Evolutionary conservation across 306 rosid species (phyloP), one percentile per base, ranked within the genome.

Genomic region (Canavalia ensiformis): DNA sequence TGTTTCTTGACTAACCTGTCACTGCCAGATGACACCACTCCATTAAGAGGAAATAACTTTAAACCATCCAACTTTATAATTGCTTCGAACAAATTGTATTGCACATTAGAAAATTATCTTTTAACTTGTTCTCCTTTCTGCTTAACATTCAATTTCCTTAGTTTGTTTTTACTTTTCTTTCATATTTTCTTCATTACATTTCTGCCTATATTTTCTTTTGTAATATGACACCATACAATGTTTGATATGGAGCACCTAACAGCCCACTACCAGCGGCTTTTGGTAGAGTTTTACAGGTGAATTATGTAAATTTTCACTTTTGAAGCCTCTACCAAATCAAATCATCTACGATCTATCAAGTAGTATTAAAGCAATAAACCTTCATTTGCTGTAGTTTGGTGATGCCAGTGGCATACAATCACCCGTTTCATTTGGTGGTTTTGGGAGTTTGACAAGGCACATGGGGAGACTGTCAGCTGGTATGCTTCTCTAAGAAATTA

Each of bases 371-470:
- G 75, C 65, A 74, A 56, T 37, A 52, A 78, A 60, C 13, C 81
- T 78, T 81, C 51, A 69, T 89, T 86, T 71, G 84, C 13, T 86
- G 90, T 84, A 95, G 98, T 90, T 95, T 77, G 99, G 98, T 46
- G 99, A 91, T 78, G 96, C 99, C 13, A 95, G 98, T 83, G 99
- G 99, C 82, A 89, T 95, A 85, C 97, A 91, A 59, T 93, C 99
- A 58, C 99, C 98, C 8, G 94, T 95, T 74, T 93, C 97, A 70
- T 95, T 93, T 76, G 99, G 98, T 58, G 96, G 97, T 56, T 95
- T 95, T 63, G 98, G 99, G 72, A 95, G 99, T 88, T 81, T 95
- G 88, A 88, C 98, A 63, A 93, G 98, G 87, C 99, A 93, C 84
- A 91, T 95, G 76, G 92, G 89, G 52, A 92, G 99, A 88, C 86